These are phyloP conservation scores for Phytophthora palmivora DNA, from an alignment of 352 stramenopile species.

Conservation along the genomic window DNA sequence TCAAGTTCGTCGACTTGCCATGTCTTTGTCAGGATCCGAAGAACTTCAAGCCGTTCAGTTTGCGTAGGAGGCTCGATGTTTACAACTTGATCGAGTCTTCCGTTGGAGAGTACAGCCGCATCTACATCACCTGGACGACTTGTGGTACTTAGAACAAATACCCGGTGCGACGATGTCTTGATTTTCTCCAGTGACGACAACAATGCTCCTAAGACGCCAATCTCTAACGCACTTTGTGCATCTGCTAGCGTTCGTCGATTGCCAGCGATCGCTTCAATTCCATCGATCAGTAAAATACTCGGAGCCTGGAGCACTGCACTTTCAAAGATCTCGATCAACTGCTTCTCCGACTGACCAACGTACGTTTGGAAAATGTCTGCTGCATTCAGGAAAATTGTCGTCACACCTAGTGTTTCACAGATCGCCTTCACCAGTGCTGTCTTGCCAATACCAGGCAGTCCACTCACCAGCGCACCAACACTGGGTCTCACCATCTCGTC, in stretches of 20 bases:
- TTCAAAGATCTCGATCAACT: constrained; percentile 74
- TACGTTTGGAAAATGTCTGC: constrained; percentile 95
- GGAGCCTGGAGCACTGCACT: constrained; percentile 48
- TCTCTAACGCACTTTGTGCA: constrained; percentile 69
- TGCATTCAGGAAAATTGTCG: constrained; percentile 68
- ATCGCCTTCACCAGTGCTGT: constrained; percentile 59
- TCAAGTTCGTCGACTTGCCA: constrained; percentile 64
- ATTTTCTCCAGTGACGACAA: constrained; percentile 87
- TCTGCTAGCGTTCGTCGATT: constrained; percentile 63
- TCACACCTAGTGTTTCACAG: constrained; percentile 47
- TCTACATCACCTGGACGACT: constrained; percentile 89
- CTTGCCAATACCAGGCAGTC: constrained; percentile 79
- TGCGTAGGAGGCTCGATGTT: constrained; percentile 95
- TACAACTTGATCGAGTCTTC: constrained; percentile 96
- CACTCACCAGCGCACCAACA: constrained; percentile 72
- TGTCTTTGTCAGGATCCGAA: constrained; percentile 90
- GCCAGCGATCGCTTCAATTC: constrained; percentile 89
- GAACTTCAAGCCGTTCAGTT: constrained; percentile 91
- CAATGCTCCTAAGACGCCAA: constrained; percentile 85
- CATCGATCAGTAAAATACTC: constrained; percentile 89
- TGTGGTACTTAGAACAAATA: constrained; percentile 84
- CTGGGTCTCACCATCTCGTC: constrained; percentile 23
- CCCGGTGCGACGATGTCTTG: constrained; percentile 39
- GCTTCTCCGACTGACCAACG: constrained; percentile 90
- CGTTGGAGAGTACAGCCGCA: constrained; percentile 93